Evolutionary conservation across 2,329 filamentous ascomycete genomes (phyloP).

Genomic region (Sarocladium oryzae): DNA sequence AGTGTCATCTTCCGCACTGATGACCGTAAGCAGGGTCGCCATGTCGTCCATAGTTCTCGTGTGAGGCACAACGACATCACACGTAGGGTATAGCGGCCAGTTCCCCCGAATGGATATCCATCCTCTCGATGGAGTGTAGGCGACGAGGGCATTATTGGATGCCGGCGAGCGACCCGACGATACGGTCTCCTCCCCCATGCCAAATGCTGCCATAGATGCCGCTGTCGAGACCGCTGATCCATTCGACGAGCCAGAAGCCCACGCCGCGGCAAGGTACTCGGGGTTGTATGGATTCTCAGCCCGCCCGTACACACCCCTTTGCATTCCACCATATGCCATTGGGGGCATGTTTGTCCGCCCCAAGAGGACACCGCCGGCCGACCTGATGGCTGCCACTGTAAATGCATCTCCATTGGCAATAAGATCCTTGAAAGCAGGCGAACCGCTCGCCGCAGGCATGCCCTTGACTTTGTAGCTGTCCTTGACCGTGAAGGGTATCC

Average conservation of each 20-base stretch:
- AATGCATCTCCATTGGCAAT: slow-evolving; percentile 46
- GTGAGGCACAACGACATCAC: slow-evolving; percentile 48
- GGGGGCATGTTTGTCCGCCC: slow-evolving; percentile 53
- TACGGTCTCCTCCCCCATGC: slow-evolving; percentile 48
- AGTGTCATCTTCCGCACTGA: slow-evolving; percentile 35
- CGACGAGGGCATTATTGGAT: slow-evolving; percentile 49
- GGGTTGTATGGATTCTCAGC: slow-evolving; percentile 51
- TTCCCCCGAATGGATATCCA: slow-evolving; percentile 44
- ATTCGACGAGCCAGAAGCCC: slow-evolving; percentile 52
- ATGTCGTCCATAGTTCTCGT: slow-evolving; percentile 44
- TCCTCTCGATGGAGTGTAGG: slow-evolving; percentile 49
- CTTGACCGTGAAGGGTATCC: slow-evolving; percentile 52
- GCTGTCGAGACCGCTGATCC: slow-evolving; percentile 45
- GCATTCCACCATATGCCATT: slow-evolving; percentile 53
- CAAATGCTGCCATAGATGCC: slow-evolving; percentile 45
- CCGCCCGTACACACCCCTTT: slow-evolving; percentile 48
- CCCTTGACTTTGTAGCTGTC: slow-evolving; percentile 49
- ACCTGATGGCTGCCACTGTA: slow-evolving; percentile 37
- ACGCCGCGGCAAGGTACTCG: slow-evolving; percentile 46
- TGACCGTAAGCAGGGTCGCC: slow-evolving; percentile 40
- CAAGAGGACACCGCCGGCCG: slow-evolving; percentile 24
- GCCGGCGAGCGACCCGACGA: slow-evolving; percentile 50
- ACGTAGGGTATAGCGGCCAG: slow-evolving; percentile 50
- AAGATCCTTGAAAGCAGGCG: slow-evolving; percentile 45
- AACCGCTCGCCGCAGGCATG: slow-evolving; percentile 47